Conservation (phyloP, 495 filamentous ascomycete genomes). For the Cercophora samala region DNA sequence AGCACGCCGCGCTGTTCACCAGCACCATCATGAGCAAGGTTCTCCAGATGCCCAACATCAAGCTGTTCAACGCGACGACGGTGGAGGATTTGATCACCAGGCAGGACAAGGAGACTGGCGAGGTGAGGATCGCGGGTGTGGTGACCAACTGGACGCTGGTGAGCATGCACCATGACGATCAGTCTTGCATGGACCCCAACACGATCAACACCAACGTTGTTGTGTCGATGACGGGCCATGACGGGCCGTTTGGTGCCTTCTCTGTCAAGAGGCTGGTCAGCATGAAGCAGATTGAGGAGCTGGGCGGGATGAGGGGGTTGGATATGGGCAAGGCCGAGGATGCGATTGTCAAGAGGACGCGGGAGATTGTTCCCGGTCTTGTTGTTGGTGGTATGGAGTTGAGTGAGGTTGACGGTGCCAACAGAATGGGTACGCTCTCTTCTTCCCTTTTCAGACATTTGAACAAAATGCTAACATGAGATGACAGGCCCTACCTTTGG, state of each 20-base stretch:
- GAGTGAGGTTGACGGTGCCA: slow-evolving; percentile 83
- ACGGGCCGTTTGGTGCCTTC: slow-evolving; percentile 87
- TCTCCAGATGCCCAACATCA: slow-evolving; percentile 79
- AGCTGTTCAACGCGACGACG: slow-evolving; percentile 89
- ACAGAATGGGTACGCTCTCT: slow-evolving; percentile 63
- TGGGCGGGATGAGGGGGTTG: slow-evolving; percentile 85
- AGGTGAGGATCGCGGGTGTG: slow-evolving; percentile 73
- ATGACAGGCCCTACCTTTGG: slow-evolving; percentile 56
- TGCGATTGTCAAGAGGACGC: slow-evolving; percentile 83
- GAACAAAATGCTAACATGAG: slow-evolving; percentile 3
- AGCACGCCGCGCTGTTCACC: slow-evolving; percentile 89
- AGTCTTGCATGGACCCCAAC: slow-evolving; percentile 93
- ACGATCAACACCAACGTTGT: slow-evolving; percentile 87
- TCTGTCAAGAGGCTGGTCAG: slow-evolving; percentile 77
- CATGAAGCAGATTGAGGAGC: slow-evolving; percentile 75
- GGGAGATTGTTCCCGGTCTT: slow-evolving; percentile 80
- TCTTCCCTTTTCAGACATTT: not conserved
- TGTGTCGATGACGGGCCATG: slow-evolving; percentile 85
- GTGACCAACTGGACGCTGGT: slow-evolving; percentile 95
- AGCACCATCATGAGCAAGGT: slow-evolving; percentile 79
- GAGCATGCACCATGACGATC: slow-evolving; percentile 78
- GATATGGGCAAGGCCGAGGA: slow-evolving; percentile 90
- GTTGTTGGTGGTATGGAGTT: slow-evolving; percentile 94
- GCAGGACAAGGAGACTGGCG: slow-evolving; percentile 39
- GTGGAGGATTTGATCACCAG: slow-evolving; percentile 91